phyloP scores from a whole-genome alignment of 1,284 basidiomycete genomes.

The Anthracocystis panici-leucophaei region DNA sequence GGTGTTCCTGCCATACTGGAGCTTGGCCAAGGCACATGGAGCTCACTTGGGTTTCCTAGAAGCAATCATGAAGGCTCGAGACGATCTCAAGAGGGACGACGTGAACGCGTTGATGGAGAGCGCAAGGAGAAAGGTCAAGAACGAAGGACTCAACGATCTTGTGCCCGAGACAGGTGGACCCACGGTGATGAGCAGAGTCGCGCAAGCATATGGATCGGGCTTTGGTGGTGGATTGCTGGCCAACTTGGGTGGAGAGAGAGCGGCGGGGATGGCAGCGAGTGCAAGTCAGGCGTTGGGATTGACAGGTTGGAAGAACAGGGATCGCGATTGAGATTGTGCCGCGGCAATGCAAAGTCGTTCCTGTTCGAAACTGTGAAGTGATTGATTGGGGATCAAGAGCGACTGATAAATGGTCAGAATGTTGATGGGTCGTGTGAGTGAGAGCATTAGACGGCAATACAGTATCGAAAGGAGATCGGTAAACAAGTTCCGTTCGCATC shows the following conservation, averaged over 20 bases:
- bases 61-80: constrained; percentile 85
- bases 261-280: constrained; percentile 43
- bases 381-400: too few relatives aligned
- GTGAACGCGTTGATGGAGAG: constrained; percentile 95
- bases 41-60: constrained; percentile 93
- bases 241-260: constrained; percentile 29
- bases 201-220: constrained; percentile 48
- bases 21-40: constrained; percentile 94
- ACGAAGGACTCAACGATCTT: constrained; percentile 61
- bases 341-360: too few relatives aligned
- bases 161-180: constrained; percentile 57
- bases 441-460: too few relatives aligned
- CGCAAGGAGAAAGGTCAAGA: constrained; percentile 85
- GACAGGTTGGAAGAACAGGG: constrained; percentile 45
- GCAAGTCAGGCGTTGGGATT: constrained; percentile 34
- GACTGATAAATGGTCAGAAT: too few relatives aligned
- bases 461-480: too few relatives aligned
- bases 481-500: too few relatives aligned
- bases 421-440: too few relatives aligned
- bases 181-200: constrained; percentile 63
- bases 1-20: constrained; percentile 90
- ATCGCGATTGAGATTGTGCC: constrained; percentile 15
- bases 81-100: constrained; percentile 87
- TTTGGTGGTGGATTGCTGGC: constrained; percentile 44
- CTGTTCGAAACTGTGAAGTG: too few relatives aligned